These are phyloP conservation scores for Cystofilobasidium capitatum DNA, from an alignment of 768 basidiomycete species.

Conservation along the genomic window DNA sequence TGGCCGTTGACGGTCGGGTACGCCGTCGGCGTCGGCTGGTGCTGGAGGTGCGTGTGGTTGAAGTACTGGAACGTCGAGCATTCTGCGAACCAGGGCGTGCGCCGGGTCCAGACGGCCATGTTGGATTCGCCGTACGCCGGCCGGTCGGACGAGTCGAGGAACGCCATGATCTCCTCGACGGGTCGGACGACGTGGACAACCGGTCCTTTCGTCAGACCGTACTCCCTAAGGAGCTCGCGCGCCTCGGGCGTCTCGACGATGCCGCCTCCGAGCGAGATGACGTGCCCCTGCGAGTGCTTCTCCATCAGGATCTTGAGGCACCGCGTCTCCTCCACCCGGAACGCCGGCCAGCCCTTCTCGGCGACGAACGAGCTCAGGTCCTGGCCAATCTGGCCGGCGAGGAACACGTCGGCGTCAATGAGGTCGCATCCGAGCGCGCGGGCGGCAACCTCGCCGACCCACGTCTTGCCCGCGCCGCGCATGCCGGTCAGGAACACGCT, in stretches of 20 bases:
- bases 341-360: constrained; percentile 77
- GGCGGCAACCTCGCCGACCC: constrained; percentile 70
- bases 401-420: constrained; percentile 75
- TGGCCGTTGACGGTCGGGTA: constrained; percentile 25
- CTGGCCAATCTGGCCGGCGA: constrained; percentile 51
- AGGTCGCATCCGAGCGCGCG: constrained; percentile 59
- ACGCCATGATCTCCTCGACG: constrained; percentile 67
- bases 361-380: constrained; percentile 67
- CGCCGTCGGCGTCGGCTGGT: constrained; percentile 21
- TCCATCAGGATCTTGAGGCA: constrained; percentile 60
- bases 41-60: constrained; percentile 45
- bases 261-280: constrained; percentile 88
- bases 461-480: constrained; percentile 93
- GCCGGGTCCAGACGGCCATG: constrained; percentile 68
- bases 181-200: constrained; percentile 80
- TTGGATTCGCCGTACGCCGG: constrained; percentile 85
- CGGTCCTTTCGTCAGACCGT: constrained; percentile 52
- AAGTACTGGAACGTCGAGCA: constrained; percentile 73
- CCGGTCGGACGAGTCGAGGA: constrained; percentile 55
- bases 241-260: constrained; percentile 78
- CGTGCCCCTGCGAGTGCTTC: constrained; percentile 50
- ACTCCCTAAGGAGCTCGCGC: constrained; percentile 59
- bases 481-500: constrained; percentile 76
- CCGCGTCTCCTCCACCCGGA: constrained; percentile 67
- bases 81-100: constrained; percentile 77